phyloP scores from a whole-genome alignment of 306 rosid genomes.

The Prunus mume region DNA sequence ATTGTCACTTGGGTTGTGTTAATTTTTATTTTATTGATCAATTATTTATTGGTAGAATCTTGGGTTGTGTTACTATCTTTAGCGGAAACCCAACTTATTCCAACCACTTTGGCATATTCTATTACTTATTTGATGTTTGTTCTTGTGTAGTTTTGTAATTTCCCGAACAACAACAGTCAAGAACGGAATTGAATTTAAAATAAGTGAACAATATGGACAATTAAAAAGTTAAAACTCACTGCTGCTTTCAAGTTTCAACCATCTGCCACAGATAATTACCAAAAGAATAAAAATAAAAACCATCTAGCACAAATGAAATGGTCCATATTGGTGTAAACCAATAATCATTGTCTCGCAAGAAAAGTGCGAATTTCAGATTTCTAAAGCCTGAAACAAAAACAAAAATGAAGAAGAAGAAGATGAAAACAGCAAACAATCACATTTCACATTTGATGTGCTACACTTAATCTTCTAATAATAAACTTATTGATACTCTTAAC shows the following conservation, averaged over 20 bases:
- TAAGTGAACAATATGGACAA: neutral
- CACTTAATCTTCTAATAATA: no score
- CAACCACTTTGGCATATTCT: constrained; percentile 10
- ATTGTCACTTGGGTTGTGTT: neutral
- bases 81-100: neutral
- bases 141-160: neutral
- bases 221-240: neutral
- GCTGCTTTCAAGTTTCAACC: neutral
- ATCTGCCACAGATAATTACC: neutral
- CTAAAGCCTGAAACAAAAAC: no score
- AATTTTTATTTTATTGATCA: no score
- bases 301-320: neutral
- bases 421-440: no score
- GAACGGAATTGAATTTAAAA: neutral
- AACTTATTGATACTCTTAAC: no score
- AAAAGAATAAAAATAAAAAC: no score
- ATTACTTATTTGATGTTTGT: neutral
- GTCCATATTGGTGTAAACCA: neutral
- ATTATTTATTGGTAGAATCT: neutral
- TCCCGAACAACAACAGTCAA: neutral
- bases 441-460: no score
- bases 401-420: no score
- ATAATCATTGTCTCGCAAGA: neutral
- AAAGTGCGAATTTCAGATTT: no score
- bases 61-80: neutral